Percentiles rank a stretch among this genome's conserved stretches.
Evolutionary conservation across 2,329 filamentous ascomycete species (phyloP).

Genomic region (Cercospora zeina): DNA sequence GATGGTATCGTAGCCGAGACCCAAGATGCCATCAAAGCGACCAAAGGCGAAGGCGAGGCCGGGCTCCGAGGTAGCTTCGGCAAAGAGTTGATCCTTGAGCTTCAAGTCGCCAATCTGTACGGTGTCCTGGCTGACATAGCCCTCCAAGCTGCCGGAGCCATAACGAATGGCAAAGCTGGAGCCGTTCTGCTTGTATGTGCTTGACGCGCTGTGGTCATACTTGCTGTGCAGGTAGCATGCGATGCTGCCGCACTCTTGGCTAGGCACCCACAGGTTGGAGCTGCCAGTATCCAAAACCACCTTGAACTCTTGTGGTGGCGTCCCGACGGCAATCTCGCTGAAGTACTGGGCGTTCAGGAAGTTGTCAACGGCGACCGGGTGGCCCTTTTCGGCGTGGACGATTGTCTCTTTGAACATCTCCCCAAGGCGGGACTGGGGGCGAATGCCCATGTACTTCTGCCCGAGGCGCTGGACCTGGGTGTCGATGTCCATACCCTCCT

Average conservation of each 20-base stretch:
- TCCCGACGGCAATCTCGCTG: conserved; percentile 91
- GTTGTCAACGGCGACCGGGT: conserved; percentile 89
- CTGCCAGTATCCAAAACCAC: conserved; percentile 97
- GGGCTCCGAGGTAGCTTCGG: conserved; percentile 92
- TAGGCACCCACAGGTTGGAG: conserved; percentile 99
- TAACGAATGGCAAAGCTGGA: conserved; percentile 90
- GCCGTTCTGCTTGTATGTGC: conserved; percentile 91
- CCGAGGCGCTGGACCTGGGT: conserved; percentile 78
- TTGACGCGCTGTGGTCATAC: conserved; percentile 89
- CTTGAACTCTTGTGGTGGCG: conserved; percentile 93
- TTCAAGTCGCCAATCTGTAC: conserved; percentile 85
- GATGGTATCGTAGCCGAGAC: conserved; percentile 91
- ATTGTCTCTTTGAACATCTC: conserved; percentile 77
- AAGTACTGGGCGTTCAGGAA: conserved; percentile 99
- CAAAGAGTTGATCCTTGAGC: conserved; percentile 89
- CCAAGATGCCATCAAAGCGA: conserved; percentile 93
- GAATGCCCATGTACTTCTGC: conserved; percentile 93
- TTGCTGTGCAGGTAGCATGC: conserved; percentile 97
- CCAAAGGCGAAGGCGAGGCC: conserved; percentile 97
- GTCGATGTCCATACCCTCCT: conserved; percentile 78
- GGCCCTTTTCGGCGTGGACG: conserved; percentile 64
- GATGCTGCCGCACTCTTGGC: conserved; percentile 84
- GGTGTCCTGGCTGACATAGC: conserved; percentile 87
- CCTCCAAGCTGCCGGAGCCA: conserved; percentile 89
- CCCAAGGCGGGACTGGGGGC: conserved; percentile 67